A percentile compares a stretch with the other conserved stretches of the same genome.
These are phyloP conservation scores for Ceratocystis variospora DNA, from an alignment of 2,329 filamentous ascomycete genomes.

Conservation along the genomic window DNA sequence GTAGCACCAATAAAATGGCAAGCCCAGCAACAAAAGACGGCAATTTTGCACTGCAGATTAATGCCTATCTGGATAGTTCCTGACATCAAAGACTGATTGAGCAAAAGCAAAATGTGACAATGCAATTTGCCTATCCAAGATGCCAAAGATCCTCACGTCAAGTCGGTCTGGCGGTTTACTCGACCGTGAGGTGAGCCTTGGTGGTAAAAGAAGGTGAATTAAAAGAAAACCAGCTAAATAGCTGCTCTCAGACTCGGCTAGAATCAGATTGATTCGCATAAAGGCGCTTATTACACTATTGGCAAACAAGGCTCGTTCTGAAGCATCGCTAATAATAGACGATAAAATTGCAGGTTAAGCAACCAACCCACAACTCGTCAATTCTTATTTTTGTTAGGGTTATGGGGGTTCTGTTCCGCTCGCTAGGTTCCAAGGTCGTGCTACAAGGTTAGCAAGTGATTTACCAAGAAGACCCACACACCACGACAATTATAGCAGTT, in stretches of 20 bases:
- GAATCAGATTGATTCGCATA: constrained; percentile 8
- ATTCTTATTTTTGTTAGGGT: not conserved
- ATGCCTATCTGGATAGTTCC: not conserved
- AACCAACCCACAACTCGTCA: not conserved
- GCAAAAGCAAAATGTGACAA: not conserved
- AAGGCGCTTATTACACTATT: not conserved
- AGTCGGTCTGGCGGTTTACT: no score
- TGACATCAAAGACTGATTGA: not conserved
- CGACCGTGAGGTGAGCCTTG: not conserved
- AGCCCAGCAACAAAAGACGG: not conserved
- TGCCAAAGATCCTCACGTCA: not conserved
- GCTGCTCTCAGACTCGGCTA: constrained; percentile 6
- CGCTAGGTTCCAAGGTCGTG: not conserved
- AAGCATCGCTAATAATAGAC: constrained; percentile 5
- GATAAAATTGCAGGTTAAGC: not conserved
- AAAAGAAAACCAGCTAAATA: not conserved
- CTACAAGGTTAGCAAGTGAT: not conserved
- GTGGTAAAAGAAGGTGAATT: no score
- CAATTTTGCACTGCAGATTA: not conserved
- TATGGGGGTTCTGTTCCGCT: rapidly evolving
- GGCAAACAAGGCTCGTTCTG: not conserved
- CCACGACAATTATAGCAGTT: not conserved
- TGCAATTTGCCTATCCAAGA: constrained; percentile 4
- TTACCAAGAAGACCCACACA: not conserved
- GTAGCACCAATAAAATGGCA: not conserved